Conservation (phyloP, 1,139 yeast species). For the Lodderomyces oxycetoniae region DNA sequence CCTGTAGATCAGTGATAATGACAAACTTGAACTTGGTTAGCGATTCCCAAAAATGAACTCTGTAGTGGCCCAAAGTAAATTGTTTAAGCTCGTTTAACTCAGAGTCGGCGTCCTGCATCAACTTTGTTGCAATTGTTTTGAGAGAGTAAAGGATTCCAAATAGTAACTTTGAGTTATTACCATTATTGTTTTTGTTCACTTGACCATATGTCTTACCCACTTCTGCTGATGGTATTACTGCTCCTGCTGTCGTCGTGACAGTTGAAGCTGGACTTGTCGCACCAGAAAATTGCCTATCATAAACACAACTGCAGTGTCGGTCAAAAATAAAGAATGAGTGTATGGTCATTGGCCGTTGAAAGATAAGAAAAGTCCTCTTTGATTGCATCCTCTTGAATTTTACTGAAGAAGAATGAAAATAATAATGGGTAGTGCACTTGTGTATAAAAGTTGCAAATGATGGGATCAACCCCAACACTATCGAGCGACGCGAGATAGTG, state of each 20-base stretch:
- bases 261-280: constrained; percentile 32
- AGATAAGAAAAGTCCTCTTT: too few relatives aligned
- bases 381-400: too few relatives aligned
- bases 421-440: too few relatives aligned
- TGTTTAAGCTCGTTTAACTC: constrained; percentile 53
- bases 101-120: constrained; percentile 30
- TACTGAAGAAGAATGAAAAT: too few relatives aligned
- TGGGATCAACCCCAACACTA: too few relatives aligned
- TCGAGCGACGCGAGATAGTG: too few relatives aligned
- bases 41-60: constrained; percentile 77
- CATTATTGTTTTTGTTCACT: constrained; percentile 52
- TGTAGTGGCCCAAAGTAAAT: constrained; percentile 66
- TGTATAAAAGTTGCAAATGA: too few relatives aligned
- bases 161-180: constrained; percentile 68
- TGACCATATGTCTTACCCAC: constrained; percentile 27
- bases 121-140: constrained; percentile 65
- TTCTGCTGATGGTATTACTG: constrained; percentile 12
- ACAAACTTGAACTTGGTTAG: constrained; percentile 75
- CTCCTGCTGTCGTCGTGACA: constrained; percentile 32
- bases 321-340: constrained; percentile 87
- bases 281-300: constrained; percentile 57
- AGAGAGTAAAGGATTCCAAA: constrained; percentile 87
- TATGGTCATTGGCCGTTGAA: constrained; percentile 29
- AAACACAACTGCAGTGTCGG: constrained; percentile 80
- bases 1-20: constrained; percentile 61